Evolutionary conservation across 129 eudicot species (phyloP).

Genomic region (Escallonia rubra): DNA sequence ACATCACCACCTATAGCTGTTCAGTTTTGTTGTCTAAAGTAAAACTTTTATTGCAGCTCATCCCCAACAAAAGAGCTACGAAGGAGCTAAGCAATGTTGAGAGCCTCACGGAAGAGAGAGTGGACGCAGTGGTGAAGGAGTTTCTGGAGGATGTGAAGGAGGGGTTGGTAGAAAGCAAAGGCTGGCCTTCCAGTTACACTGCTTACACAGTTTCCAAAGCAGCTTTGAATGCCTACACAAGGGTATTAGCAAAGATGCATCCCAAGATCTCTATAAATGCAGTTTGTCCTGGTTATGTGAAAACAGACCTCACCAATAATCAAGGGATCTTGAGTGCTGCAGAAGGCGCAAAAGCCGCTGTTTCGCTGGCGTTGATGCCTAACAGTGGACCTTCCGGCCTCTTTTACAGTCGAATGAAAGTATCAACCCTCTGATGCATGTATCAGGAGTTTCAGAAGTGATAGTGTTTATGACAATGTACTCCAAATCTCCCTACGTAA

Average conservation of each 20-base stretch:
- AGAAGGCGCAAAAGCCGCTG: neutral
- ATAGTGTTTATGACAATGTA: too few species aligned
- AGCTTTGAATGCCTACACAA: slow-evolving; percentile 9
- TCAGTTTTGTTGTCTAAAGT: neutral
- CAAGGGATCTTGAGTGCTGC: neutral
- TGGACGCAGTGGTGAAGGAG: neutral
- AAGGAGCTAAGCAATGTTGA: neutral
- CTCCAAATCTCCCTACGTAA: too few species aligned
- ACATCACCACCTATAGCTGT: neutral
- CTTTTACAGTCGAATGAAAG: neutral
- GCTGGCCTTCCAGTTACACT: neutral
- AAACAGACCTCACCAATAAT: neutral
- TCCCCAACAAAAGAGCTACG: neutral
- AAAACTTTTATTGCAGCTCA: neutral
- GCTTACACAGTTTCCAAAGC: slow-evolving; percentile 2
- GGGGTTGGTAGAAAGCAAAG: neutral
- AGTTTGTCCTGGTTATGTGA: slow-evolving; percentile 1
- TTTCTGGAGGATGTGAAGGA: neutral
- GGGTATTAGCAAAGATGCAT: neutral
- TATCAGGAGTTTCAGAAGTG: too few species aligned
- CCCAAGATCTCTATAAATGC: neutral
- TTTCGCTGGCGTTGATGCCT: neutral
- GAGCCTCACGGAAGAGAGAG: neutral
- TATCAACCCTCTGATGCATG: neutral
- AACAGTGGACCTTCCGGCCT: neutral